Conservation (phyloP, 345 rosid genomes). For the Punica granatum region DNA sequence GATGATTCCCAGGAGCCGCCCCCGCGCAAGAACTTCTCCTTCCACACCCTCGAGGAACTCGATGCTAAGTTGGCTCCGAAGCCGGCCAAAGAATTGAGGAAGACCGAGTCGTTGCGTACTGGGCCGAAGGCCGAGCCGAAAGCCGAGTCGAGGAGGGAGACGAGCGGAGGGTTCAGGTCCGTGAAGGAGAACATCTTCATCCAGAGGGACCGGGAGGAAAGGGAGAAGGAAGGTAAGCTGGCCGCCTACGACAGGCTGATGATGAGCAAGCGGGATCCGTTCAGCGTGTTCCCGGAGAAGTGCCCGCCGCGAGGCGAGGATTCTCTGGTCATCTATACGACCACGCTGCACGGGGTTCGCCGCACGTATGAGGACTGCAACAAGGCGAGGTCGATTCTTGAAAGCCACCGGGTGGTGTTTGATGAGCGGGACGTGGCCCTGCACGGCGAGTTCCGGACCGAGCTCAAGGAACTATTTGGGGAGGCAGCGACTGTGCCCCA, state of each 20-base stretch:
- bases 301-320: conserved; percentile 73
- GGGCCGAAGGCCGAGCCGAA: conserved; percentile 19
- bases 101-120: conserved; percentile 28
- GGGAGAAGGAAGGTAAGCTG: conserved; percentile 61
- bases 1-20: conserved; percentile 3
- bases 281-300: conserved; percentile 60
- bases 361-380: conserved; percentile 69
- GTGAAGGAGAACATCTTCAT: conserved; percentile 71
- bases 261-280: conserved; percentile 51
- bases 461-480: conserved; percentile 48
- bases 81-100: conserved; percentile 8
- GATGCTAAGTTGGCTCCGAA: conserved; percentile 41
- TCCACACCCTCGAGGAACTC: conserved; percentile 82
- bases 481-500: conserved; percentile 29
- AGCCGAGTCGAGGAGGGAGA: conserved; percentile 11
- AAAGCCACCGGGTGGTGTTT: conserved; percentile 49
- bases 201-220: conserved; percentile 46
- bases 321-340: conserved; percentile 69
- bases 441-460: conserved; percentile 59
- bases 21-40: conserved; percentile 46
- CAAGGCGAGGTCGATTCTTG: conserved; percentile 42
- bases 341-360: conserved; percentile 82
- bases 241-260: conserved; percentile 24
- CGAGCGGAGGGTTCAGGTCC: conserved; percentile 20
- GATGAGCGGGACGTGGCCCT: conserved; percentile 89